These are phyloP conservation scores for Arachnopeziza araneosa DNA, from an alignment of 2,329 filamentous ascomycete genomes.

Conservation along the genomic window DNA sequence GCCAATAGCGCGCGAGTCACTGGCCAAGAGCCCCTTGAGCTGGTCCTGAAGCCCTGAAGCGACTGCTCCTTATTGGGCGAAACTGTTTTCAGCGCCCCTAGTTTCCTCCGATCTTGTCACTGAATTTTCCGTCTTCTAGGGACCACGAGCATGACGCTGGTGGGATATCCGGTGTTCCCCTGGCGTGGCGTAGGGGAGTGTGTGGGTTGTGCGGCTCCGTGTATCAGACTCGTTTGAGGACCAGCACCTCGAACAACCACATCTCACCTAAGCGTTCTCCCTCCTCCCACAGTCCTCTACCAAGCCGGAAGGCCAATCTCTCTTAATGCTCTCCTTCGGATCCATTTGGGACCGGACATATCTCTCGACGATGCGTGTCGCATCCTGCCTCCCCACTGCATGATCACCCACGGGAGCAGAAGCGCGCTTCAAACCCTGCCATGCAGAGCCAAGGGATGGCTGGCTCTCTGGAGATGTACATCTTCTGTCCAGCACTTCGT, in stretches of 20 bases:
- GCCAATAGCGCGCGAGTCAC: neutral
- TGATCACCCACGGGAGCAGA: neutral
- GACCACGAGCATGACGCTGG: constrained; percentile 7
- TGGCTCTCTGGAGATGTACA: too few relatives aligned
- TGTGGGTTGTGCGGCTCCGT: neutral
- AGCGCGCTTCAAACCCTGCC: neutral
- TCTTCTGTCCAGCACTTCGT: neutral
- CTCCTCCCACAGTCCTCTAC: too few relatives aligned
- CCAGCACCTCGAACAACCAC: constrained; percentile 7
- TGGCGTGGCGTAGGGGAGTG: neutral
- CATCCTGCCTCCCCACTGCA: neutral
- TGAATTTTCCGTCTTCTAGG: neutral
- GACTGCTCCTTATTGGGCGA: neutral
- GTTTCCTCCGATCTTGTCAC: neutral
- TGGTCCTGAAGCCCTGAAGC: neutral
- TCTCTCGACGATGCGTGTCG: neutral
- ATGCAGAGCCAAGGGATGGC: too few relatives aligned
- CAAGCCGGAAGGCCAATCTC: neutral
- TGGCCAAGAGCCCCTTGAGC: neutral
- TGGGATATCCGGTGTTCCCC: neutral
- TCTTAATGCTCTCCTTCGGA: neutral
- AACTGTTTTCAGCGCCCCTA: neutral
- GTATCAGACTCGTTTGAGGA: constrained; percentile 20
- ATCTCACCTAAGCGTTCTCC: neutral
- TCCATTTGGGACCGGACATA: neutral